Evolutionary conservation across 805 yeast genomes (phyloP).

Genomic region (Ogataea nakhonphanomensis): DNA sequence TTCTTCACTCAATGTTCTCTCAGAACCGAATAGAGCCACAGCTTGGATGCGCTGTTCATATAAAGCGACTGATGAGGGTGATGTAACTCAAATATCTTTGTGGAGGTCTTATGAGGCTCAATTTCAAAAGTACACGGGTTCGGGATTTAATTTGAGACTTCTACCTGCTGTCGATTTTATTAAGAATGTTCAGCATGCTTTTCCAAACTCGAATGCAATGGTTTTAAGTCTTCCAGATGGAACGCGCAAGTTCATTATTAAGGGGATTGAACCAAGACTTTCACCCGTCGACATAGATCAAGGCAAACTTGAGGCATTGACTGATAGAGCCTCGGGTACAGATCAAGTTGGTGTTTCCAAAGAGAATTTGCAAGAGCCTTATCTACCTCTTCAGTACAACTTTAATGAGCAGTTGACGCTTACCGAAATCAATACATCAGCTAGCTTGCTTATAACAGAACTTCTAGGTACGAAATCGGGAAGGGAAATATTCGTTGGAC

Average conservation of each 20-base stretch:
- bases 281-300: slow-evolving; percentile 47
- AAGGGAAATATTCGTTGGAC: slow-evolving; percentile 31
- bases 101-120: slow-evolving; percentile 95
- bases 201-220: slow-evolving; percentile 88
- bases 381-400: slow-evolving; percentile 31
- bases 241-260: slow-evolving; percentile 80
- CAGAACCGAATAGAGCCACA: slow-evolving; percentile 89
- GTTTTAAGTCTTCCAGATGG: slow-evolving; percentile 68
- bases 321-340: slow-evolving; percentile 15
- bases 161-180: slow-evolving; percentile 96
- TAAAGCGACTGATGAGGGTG: slow-evolving; percentile 71
- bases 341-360: slow-evolving; percentile 14
- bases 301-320: slow-evolving; percentile 42
- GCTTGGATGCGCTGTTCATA: slow-evolving; percentile 93
- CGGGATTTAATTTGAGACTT: slow-evolving; percentile 43
- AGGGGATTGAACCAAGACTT: slow-evolving; percentile 87
- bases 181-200: slow-evolving; percentile 87
- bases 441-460: slow-evolving; percentile 36
- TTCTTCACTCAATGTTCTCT: slow-evolving; percentile 56
- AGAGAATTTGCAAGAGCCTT: slow-evolving; percentile 29
- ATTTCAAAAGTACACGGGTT: slow-evolving; percentile 61
- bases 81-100: slow-evolving; percentile 89
- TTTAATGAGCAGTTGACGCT: slow-evolving; percentile 31
- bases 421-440: slow-evolving; percentile 40
- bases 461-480: slow-evolving; percentile 33